These are phyloP conservation scores for Trichophaea hybrida DNA, from an alignment of 2,329 filamentous ascomycete species.

Conservation along the genomic window DNA sequence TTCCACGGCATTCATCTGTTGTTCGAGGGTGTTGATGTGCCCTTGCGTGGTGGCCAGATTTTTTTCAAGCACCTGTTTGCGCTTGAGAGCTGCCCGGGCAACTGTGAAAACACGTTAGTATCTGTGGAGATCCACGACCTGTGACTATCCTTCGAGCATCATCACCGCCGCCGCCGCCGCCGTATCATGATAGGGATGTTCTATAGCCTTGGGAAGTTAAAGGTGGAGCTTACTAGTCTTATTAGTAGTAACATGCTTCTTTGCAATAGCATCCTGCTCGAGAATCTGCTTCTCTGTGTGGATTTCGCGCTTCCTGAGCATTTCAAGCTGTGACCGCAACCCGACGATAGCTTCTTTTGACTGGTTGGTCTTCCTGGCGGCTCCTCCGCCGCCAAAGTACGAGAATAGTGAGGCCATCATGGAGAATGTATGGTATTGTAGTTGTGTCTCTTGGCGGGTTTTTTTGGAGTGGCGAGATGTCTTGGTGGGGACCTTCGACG, in stretches of 20 bases:
- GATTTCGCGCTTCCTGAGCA: constrained; percentile 92
- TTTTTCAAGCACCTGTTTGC: constrained; percentile 90
- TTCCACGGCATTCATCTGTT: constrained; percentile 93
- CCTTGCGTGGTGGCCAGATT: constrained; percentile 78
- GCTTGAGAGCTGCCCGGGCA: constrained; percentile 74
- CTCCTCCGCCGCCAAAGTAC: constrained; percentile 77
- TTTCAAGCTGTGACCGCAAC: constrained; percentile 78
- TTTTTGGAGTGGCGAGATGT: background rate
- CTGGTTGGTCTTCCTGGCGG: constrained; percentile 77
- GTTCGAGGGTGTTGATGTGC: constrained; percentile 83
- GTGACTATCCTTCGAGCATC: too few relatives aligned
- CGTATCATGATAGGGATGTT: constrained; percentile 1
- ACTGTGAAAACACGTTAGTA: constrained; percentile 39
- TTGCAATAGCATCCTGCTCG: constrained; percentile 75
- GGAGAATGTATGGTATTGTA: background rate
- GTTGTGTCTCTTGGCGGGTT: background rate
- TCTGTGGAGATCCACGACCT: background rate
- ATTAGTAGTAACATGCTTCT: constrained; percentile 78
- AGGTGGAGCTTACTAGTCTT: constrained; percentile 60
- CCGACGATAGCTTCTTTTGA: constrained; percentile 93
- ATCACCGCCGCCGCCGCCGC: constrained; percentile 8
- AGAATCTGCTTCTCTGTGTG: constrained; percentile 85
- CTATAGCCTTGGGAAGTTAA: constrained; percentile 2
- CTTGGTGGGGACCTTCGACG: too few relatives aligned
- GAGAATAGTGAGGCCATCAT: constrained; percentile 30